Conservation (phyloP, 2,329 filamentous ascomycete genomes). For the Fusarium illudens region DNA sequence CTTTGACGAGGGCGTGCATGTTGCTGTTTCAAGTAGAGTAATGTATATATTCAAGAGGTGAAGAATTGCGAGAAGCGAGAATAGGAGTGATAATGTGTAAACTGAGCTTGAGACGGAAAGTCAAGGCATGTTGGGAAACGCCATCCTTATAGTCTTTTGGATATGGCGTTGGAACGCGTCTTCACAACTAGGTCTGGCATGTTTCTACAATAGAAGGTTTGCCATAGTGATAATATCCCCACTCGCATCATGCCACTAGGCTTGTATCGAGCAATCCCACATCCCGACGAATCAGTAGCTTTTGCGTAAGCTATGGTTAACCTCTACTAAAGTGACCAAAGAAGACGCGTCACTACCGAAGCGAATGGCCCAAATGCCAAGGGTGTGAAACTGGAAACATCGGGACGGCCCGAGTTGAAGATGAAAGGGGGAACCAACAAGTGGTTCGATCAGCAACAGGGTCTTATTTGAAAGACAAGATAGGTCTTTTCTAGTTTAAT, state of each 20-base stretch:
- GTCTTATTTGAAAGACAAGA: too few relatives aligned
- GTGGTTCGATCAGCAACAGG: neutral
- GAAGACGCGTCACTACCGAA: neutral
- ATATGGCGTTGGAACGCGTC: neutral
- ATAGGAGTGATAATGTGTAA: neutral
- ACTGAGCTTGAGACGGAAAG: neutral
- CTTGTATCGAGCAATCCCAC: neutral
- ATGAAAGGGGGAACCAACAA: neutral
- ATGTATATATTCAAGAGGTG: neutral
- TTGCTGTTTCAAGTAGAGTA: neutral
- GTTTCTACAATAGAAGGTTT: neutral
- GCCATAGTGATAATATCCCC: neutral
- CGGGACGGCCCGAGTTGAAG: neutral
- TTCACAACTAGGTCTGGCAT: too few relatives aligned
- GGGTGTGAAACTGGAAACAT: neutral
- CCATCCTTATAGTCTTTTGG: neutral
- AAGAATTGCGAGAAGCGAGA: neutral
- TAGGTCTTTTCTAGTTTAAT: too few relatives aligned
- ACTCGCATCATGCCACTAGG: neutral
- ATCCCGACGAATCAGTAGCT: constrained; percentile 12
- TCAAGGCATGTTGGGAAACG: neutral
- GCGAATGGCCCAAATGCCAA: neutral
- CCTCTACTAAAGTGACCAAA: neutral
- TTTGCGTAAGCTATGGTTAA: constrained; percentile 1
- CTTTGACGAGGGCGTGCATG: constrained; percentile 10